Evolutionary conservation across 805 yeast species (phyloP).

Genomic region (Pichia nakasei): DNA sequence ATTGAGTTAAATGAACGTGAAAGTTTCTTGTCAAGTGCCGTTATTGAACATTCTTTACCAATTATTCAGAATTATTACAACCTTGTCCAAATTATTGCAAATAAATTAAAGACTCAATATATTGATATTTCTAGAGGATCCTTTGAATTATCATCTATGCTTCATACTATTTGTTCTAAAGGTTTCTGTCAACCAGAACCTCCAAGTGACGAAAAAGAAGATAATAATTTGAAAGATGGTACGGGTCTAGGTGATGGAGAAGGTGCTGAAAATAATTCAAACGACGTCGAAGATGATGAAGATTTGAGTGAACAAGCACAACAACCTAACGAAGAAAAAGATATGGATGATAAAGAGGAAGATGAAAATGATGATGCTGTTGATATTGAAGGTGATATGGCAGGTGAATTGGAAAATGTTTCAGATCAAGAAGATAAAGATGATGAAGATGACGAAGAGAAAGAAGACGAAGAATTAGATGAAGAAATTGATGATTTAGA

Average conservation of each 20-base stretch:
- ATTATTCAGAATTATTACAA: conserved; percentile 50
- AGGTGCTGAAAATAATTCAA: conserved; percentile 73
- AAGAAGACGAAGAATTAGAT: conserved; percentile 67
- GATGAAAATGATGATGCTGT: conserved; percentile 80
- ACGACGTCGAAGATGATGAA: conserved; percentile 86
- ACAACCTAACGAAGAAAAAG: conserved; percentile 63
- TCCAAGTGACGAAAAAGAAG: conserved; percentile 52
- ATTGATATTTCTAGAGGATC: conserved; percentile 51
- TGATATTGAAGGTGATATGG: conserved; percentile 95
- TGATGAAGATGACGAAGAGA: conserved; percentile 40
- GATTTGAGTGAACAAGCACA: conserved; percentile 72
- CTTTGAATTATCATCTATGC: conserved; percentile 44
- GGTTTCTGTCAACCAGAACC: conserved; percentile 94
- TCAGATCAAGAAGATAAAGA: conserved; percentile 45
- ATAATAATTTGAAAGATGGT: conserved; percentile 64
- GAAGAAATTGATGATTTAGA: conserved; percentile 86
- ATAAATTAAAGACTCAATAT: conserved; percentile 41
- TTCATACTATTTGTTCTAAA: conserved; percentile 55
- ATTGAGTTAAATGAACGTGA: conserved; percentile 32
- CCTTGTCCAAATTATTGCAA: conserved; percentile 36
- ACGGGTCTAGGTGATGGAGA: conserved; percentile 83
- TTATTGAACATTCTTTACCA: conserved; percentile 53
- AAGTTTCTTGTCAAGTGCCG: conserved; percentile 35
- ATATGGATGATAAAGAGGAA: conserved; percentile 57
- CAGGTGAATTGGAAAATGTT: conserved; percentile 79